These are phyloP conservation scores for Lathyrus oleraceus DNA, from an alignment of 306 rosid species.

Conservation along the genomic window DNA sequence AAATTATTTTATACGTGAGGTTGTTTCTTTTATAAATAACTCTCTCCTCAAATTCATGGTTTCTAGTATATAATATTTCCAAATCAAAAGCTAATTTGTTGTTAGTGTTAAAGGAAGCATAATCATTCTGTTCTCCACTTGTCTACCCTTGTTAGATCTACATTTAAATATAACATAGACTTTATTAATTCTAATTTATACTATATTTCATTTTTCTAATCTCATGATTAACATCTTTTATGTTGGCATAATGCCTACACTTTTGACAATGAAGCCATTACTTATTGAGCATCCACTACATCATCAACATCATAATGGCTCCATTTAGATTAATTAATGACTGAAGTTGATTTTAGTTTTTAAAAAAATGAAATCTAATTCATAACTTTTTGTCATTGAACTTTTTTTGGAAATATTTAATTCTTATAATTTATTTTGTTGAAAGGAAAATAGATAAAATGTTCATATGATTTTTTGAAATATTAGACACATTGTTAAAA, in stretches of 20 bases:
- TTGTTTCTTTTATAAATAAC: conserved; percentile 8
- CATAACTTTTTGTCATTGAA: too few relatives aligned
- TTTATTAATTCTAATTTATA: conserved; percentile 26
- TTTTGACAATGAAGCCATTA: conserved; percentile 41
- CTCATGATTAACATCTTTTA: conserved; percentile 27
- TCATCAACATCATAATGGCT: conserved; percentile 17
- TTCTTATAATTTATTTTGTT: too few relatives aligned
- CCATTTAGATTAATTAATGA: conserved; percentile 16
- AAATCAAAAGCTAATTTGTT: conserved; percentile 32
- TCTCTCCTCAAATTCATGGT: conserved; percentile 19
- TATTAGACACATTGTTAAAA: too few relatives aligned
- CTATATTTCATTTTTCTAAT: not conserved
- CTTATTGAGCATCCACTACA: conserved; percentile 30
- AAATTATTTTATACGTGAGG: conserved; percentile 20
- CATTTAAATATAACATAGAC: conserved; percentile 37
- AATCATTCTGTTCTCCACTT: conserved; percentile 50
- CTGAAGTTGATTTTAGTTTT: too few relatives aligned
- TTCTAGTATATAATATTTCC: conserved; percentile 35
- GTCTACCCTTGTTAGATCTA: conserved; percentile 23
- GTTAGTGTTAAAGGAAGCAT: conserved; percentile 39
- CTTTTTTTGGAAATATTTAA: too few relatives aligned
- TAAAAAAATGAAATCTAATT: too few relatives aligned
- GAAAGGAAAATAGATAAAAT: too few relatives aligned
- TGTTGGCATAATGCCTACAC: conserved; percentile 39
- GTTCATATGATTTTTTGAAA: too few relatives aligned